phyloP scores from a whole-genome alignment of 192 early-diverging fungal species.

The Chytriomyces confervae region DNA sequence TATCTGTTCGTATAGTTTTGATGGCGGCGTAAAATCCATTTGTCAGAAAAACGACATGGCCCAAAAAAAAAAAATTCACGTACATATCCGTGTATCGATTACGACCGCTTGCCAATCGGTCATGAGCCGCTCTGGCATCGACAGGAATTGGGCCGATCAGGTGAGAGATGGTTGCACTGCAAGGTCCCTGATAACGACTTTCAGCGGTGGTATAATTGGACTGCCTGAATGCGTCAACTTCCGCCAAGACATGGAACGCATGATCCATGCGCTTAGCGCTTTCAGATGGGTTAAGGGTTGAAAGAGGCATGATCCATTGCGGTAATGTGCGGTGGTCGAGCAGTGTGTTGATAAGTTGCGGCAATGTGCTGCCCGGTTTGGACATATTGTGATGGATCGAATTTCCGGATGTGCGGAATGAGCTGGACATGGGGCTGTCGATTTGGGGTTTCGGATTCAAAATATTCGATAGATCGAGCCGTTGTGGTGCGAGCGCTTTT shows the following conservation, averaged over 20 bases:
- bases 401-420: not conserved
- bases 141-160: not conserved
- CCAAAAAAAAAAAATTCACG: too few species aligned
- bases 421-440: not conserved
- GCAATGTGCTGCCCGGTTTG: constrained; percentile 22
- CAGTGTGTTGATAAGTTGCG: not conserved
- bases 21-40: too few species aligned
- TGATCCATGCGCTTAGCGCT: constrained; percentile 3
- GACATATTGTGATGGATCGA: not conserved
- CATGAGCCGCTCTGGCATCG: constrained; percentile 10
- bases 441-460: not conserved
- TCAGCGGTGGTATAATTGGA: not conserved
- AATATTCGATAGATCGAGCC: constrained; percentile 11
- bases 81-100: constrained; percentile 58
- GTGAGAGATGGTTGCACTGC: not conserved
- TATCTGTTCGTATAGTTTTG: constrained; percentile 4
- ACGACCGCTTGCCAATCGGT: constrained; percentile 1
- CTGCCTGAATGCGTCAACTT: constrained; percentile 5
- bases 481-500: constrained; percentile 5
- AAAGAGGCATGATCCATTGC: constrained; percentile 9
- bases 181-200: not conserved
- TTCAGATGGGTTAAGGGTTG: not conserved
- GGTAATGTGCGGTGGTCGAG: constrained; percentile 20
- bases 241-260: constrained; percentile 20
- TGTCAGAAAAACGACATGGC: too few species aligned